Evolutionary conservation across 345 rosid genomes (phyloP).

Genomic region (Corchorus capsularis): DNA sequence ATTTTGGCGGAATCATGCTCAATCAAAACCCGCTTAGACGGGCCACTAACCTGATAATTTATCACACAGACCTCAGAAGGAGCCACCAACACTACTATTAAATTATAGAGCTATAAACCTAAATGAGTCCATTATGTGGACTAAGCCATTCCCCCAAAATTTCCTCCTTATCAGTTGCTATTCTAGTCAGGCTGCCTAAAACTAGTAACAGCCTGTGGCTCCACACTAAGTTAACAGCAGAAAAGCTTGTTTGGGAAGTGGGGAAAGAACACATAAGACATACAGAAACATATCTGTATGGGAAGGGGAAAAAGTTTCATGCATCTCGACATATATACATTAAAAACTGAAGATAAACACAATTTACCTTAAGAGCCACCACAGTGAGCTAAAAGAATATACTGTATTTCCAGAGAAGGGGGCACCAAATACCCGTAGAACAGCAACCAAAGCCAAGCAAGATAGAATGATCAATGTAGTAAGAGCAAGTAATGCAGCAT

Average conservation of each 20-base stretch:
- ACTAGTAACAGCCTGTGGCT: neutral
- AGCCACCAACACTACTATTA: neutral
- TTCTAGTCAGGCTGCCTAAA: neutral
- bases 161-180: neutral
- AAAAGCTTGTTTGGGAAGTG: neutral
- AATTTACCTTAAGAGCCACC: neutral
- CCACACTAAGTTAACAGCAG: neutral
- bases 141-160: neutral
- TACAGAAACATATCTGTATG: neutral
- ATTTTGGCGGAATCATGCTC: neutral
- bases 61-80: neutral
- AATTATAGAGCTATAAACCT: neutral
- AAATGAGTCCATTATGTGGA: neutral
- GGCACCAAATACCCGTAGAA: neutral
- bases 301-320: neutral
- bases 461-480: neutral
- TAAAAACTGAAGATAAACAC: neutral
- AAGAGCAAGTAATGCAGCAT: neutral
- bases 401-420: neutral
- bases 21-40: neutral
- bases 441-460: neutral
- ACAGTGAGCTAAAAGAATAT: neutral
- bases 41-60: neutral
- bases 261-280: neutral
- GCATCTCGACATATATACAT: neutral